A percentile compares a stretch with the other conserved stretches of the same genome.
Conservation (phyloP, 2,329 filamentous ascomycete species). For the Escovopsis sp. region DNA sequence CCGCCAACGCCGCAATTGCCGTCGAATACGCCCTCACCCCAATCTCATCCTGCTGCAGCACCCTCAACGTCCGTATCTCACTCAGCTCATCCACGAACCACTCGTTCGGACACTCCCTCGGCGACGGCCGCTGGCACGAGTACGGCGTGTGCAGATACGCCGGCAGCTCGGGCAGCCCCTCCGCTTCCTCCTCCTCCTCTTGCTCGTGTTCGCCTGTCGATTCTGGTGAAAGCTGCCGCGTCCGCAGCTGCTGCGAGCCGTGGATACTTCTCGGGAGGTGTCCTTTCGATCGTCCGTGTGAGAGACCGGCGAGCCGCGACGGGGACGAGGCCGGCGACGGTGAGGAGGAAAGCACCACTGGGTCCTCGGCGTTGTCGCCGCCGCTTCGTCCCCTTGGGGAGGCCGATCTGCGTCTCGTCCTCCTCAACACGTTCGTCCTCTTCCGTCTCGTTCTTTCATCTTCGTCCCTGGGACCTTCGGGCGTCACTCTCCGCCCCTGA, state of each 20-base stretch:
- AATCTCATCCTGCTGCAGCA: slow-evolving; percentile 58
- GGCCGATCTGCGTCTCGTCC: no score
- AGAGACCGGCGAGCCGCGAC: no score
- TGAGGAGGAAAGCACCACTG: background rate
- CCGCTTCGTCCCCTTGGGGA: no score
- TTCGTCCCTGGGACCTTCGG: background rate
- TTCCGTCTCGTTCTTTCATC: background rate
- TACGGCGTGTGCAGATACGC: slow-evolving; percentile 48
- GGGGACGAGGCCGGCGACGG: background rate
- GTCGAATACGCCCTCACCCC: slow-evolving; percentile 78
- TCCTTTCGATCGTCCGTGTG: slow-evolving; percentile 2
- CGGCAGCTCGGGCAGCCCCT: slow-evolving; percentile 48
- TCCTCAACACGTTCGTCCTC: no score
- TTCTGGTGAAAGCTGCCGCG: slow-evolving; percentile 38
- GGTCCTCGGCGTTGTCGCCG: no score
- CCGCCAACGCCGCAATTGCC: slow-evolving; percentile 66
- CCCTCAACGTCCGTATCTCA: slow-evolving; percentile 56
- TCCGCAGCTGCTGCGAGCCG: slow-evolving; percentile 6
- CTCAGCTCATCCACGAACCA: slow-evolving; percentile 59
- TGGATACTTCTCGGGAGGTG: background rate
- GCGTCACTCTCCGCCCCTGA: slow-evolving; percentile 24
- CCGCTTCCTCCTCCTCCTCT: slow-evolving; percentile 61
- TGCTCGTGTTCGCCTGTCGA: slow-evolving; percentile 74
- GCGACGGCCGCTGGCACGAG: slow-evolving; percentile 68
- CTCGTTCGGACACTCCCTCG: slow-evolving; percentile 53